A percentile compares a stretch with the other conserved stretches of the same genome.
These are phyloP conservation scores for Peziza echinospora DNA, from an alignment of 495 filamentous ascomycete species.

Conservation along the genomic window DNA sequence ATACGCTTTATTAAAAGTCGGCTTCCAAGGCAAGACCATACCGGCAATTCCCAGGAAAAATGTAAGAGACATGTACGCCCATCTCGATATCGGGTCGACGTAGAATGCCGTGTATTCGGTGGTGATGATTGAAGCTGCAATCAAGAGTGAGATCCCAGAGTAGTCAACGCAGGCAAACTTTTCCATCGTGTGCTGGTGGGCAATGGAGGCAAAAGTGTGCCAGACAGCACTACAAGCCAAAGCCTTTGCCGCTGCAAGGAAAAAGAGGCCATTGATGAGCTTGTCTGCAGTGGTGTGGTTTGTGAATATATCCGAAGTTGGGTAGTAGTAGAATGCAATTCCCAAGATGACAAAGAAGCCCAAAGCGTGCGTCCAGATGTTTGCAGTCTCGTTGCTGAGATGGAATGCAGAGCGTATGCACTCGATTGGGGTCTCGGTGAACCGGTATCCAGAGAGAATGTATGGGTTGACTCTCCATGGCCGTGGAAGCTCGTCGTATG, in stretches of 20 bases:
- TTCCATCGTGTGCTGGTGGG: slow-evolving; percentile 72
- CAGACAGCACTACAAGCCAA: slow-evolving; percentile 86
- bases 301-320: slow-evolving; percentile 60
- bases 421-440: slow-evolving; percentile 66
- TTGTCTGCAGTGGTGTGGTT: slow-evolving; percentile 71
- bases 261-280: slow-evolving; percentile 78
- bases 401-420: slow-evolving; percentile 66
- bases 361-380: slow-evolving; percentile 91
- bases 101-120: slow-evolving; percentile 98
- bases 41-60: slow-evolving; percentile 65
- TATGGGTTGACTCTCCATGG: slow-evolving; percentile 93
- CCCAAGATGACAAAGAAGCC: slow-evolving; percentile 70
- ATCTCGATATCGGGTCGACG: slow-evolving; percentile 74
- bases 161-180: slow-evolving; percentile 97
- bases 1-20: slow-evolving; percentile 60
- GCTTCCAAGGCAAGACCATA: slow-evolving; percentile 89
- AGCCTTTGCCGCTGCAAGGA: slow-evolving; percentile 91
- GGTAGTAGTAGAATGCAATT: slow-evolving; percentile 94
- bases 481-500: slow-evolving; percentile 70
- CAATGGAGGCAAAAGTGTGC: slow-evolving; percentile 96
- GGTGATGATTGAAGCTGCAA: slow-evolving; percentile 93
- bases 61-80: slow-evolving; percentile 67
- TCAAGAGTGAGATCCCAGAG: slow-evolving; percentile 87
- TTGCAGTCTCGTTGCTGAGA: slow-evolving; percentile 80
- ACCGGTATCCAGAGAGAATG: slow-evolving; percentile 78